Conservation (phyloP, 768 basidiomycete genomes). For the Tylopilus cervinicoccineus region DNA sequence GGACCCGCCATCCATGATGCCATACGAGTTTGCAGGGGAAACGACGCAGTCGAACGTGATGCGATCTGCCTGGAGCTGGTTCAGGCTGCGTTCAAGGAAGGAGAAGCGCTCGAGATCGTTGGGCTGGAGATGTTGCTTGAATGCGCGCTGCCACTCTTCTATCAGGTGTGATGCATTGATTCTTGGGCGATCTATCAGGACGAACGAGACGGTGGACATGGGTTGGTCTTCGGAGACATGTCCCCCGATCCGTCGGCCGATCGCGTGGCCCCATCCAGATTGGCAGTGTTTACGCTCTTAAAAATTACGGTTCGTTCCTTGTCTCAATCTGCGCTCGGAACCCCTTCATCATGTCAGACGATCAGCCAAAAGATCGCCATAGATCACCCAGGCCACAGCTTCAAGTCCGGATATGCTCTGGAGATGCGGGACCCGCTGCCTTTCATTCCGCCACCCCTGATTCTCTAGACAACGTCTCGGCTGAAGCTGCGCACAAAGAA, state of each 20-base stretch:
- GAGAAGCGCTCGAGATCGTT: constrained; percentile 2
- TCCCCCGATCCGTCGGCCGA: too few relatives aligned
- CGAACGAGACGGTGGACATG: not conserved
- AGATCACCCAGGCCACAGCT: constrained; percentile 1
- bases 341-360: constrained; percentile 10
- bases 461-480: not conserved
- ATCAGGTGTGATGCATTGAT: not conserved
- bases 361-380: not conserved
- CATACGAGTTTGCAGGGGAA: constrained; percentile 7
- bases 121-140: constrained; percentile 2
- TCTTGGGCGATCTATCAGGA: not conserved
- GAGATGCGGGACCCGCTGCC: not conserved
- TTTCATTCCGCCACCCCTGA: not conserved
- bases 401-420: constrained; percentile 6
- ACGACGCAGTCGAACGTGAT: constrained; percentile 7
- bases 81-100: not conserved
- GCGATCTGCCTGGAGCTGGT: not conserved
- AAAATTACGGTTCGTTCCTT: not conserved
- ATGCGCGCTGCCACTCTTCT: constrained; percentile 1
- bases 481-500: not conserved
- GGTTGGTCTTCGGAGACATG: too few relatives aligned
- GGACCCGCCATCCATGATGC: constrained; percentile 9
- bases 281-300: too few relatives aligned
- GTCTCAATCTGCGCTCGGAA: too few relatives aligned
- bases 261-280: too few relatives aligned